Conservation (phyloP, 441 rosid genomes). For the Adansonia gregorii region DNA sequence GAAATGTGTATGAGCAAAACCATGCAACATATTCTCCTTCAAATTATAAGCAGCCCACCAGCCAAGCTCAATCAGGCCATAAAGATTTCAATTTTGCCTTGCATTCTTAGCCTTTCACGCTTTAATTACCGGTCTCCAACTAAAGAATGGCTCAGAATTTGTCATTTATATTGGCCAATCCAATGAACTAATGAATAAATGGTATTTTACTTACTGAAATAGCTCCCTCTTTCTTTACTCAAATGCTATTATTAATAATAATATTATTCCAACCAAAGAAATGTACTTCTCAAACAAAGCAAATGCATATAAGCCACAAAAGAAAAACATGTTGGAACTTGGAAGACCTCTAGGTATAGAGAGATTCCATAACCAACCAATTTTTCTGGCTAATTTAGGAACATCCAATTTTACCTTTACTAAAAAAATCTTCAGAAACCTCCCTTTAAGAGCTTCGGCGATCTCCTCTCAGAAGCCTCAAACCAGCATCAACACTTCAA, state of each 20-base stretch:
- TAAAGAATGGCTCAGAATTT: neutral
- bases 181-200: neutral
- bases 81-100: neutral
- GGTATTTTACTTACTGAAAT: neutral
- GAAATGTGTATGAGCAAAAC: neutral
- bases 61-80: neutral
- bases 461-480: neutral
- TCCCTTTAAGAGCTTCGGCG: neutral
- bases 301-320: conserved; percentile 34
- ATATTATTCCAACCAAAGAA: neutral
- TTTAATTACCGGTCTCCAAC: neutral
- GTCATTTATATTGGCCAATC: neutral
- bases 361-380: neutral
- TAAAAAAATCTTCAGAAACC: neutral
- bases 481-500: neutral
- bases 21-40: no score
- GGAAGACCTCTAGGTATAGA: conserved; percentile 1
- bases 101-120: neutral
- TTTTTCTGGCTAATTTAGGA: neutral
- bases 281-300: neutral
- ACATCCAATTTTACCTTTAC: neutral
- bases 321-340: conserved; percentile 17
- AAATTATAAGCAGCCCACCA: neutral
- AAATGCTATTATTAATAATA: neutral
- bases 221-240: neutral